Evolutionary conservation across 495 filamentous ascomycete species (phyloP), one percentile per base, ranked within the genome.

Genomic region (Talaromyces proteolyticus): DNA sequence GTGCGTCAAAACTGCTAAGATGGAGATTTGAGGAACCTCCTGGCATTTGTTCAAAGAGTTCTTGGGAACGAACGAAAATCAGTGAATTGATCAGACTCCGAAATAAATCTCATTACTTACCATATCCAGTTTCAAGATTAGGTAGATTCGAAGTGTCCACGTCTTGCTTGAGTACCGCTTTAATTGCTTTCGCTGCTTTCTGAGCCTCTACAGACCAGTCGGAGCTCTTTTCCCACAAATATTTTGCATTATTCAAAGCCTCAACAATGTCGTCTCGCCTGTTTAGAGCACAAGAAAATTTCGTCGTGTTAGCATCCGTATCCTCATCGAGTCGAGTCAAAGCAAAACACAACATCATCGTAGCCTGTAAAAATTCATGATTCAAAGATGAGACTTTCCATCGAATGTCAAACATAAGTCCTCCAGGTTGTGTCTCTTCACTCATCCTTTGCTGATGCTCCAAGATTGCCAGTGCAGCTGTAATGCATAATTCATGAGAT

Each of bases 391-490:
- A 53, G 10, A 62, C 51, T 16, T 62, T 62, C 65, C 67, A 72
- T 7, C 65, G 62, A 38, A 58, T 51, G 7, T 53, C 42, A 42
- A 59, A 66, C 21, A 74, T 49, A 14, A 61, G 46, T 2, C 63
- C 65, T 6, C 63, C 63, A 8, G 55, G 56, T 36, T 57, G 47
- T 5, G 59, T 61, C 29, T 70, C 57, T 44, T 68, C 59, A 49
- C 63, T 50, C n/a, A 69, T 48, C 12, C 50, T 41, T n/a, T 42
- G 42, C 10, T 62, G 53, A 23, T 60, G 42, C 5, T 59, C 47
- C 17, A 64, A 54, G 16, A 75, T 66, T 41, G 55, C 55, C 16
- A 70, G 52, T 16, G 66, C 66, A 5, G 72, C 69, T 24, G 68
- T 64, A 38, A 72, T 60, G 50, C 72, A 77, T 41, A 49, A n/a